A percentile compares a stretch with the other conserved stretches of the same genome.
phyloP scores from a whole-genome alignment of 2,329 filamentous ascomycete species.

The Incumbomyces delicatus region DNA sequence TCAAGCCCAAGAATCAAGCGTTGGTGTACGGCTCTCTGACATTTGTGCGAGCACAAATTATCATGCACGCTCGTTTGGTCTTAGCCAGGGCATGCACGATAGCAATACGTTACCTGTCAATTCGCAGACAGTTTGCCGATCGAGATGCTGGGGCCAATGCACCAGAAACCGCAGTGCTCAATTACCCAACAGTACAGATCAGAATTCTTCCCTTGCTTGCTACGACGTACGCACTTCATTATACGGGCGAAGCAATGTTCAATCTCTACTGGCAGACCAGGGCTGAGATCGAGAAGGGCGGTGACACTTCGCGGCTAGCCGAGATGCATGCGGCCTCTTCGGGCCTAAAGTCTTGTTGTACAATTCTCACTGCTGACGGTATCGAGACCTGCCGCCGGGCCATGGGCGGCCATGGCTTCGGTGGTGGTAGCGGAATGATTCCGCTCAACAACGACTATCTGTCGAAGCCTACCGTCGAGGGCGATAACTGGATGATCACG shows the following conservation, averaged over 20 bases:
- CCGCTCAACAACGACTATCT: slow-evolving; percentile 43
- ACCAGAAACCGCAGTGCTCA: slow-evolving; percentile 39
- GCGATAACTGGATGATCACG: slow-evolving; percentile 50
- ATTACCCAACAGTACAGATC: slow-evolving; percentile 47
- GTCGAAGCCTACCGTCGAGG: slow-evolving; percentile 46
- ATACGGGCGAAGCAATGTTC: slow-evolving; percentile 38
- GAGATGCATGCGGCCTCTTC: slow-evolving; percentile 46
- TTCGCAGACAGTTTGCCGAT: slow-evolving; percentile 42
- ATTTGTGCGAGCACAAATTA: slow-evolving; percentile 33
- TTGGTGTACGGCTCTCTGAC: slow-evolving; percentile 44
- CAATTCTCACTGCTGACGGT: slow-evolving; percentile 43
- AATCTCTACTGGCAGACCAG: slow-evolving; percentile 38
- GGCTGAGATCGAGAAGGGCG: slow-evolving; percentile 37
- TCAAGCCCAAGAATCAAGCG: slow-evolving; percentile 38
- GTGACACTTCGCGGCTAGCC: slow-evolving; percentile 40
- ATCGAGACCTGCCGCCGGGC: slow-evolving; percentile 46
- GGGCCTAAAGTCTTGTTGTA: slow-evolving; percentile 45
- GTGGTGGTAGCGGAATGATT: slow-evolving; percentile 43
- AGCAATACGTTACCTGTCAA: slow-evolving; percentile 41
- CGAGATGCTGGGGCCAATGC: slow-evolving; percentile 32
- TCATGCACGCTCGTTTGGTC: slow-evolving; percentile 40
- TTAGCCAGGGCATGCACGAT: slow-evolving; percentile 45
- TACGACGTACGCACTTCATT: slow-evolving; percentile 43
- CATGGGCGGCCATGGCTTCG: slow-evolving; percentile 46
- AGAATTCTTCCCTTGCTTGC: slow-evolving; percentile 44